Evolutionary conservation across 2,329 filamentous ascomycete species (phyloP), one percentile per base, ranked within the genome.

Genomic region (Ceratocystis ficicola): DNA sequence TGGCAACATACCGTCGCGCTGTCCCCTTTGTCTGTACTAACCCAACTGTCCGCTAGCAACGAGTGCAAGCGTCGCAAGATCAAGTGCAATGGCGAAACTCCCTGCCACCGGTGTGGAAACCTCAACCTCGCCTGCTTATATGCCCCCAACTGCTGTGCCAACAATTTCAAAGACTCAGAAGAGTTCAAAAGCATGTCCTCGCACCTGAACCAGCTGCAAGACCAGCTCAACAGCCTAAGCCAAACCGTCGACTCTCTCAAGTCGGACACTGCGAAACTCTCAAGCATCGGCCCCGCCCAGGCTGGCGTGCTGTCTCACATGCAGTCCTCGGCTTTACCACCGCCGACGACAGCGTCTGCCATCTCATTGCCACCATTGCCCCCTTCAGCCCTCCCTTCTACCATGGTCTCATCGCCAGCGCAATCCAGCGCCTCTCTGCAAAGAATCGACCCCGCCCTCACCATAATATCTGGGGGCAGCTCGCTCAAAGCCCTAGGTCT

Each of bases 91-190:
- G 86, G 86, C 68, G 83, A 87, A 70, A 82, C 80, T 0, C 83
- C 85, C 1, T 89, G 86, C 69, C 81, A 84, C 68, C 79, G 86
- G 66, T 89, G 86, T 71, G 83, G 85, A 70, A 86, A 86, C 70
- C 83, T 88, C 73, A 85, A 83, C 70, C 78, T 87, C 20, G 75
- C 81, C 68, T 88, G 86, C 71, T 76, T 86, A 57, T 88, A 88
- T 75, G 80, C 85, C 5, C 81, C 84, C 15, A 86, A 86, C 71
- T 86, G 85, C 73, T 86, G 83, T 73, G 77, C 83, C 69, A 92
- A 84, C 77, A 90, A 84, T 74, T 91, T 96, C 80, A 94, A 93
- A 75, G 92, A 96, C 72, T 91, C 90, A 60, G 89, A 95, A 8
- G 92, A 96, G 74, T 96, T 91, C 79, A 89, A 86, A 72, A 82